phyloP scores from a whole-genome alignment of 169 alveolate species.

The Plasmodium cynomolgi region DNA sequence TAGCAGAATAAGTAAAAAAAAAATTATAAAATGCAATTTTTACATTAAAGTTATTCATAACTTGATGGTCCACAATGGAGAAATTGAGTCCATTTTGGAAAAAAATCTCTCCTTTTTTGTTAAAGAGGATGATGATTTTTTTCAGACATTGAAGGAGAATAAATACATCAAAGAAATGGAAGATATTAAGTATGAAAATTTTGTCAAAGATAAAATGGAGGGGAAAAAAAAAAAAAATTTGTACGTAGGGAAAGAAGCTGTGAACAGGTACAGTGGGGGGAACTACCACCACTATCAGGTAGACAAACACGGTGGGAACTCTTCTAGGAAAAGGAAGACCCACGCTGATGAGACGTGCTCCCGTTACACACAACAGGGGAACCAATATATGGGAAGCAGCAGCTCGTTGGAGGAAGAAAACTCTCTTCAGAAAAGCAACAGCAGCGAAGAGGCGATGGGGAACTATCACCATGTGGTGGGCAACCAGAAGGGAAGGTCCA shows the following conservation, averaged over 20 bases:
- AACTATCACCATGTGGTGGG: not conserved
- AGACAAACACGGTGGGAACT: not conserved
- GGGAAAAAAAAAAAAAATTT: not conserved
- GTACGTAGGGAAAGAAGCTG: not conserved
- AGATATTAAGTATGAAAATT: constrained; percentile 17
- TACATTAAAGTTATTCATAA: constrained; percentile 57
- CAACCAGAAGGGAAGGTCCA: not conserved
- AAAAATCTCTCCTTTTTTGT: constrained; percentile 56
- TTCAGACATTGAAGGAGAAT: constrained; percentile 4
- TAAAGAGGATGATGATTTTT: constrained; percentile 26
- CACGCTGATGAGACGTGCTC: not conserved
- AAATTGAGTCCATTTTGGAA: constrained; percentile 48
- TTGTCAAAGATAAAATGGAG: constrained; percentile 2
- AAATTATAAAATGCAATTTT: constrained; percentile 14
- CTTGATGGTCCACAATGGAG: constrained; percentile 63
- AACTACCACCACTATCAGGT: not conserved
- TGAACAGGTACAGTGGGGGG: not conserved
- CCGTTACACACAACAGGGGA: not conserved
- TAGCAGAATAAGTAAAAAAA: constrained; percentile 40
- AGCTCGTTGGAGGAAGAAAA: not conserved
- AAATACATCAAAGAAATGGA: constrained; percentile 40
- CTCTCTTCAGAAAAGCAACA: not conserved
- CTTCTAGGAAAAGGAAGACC: not conserved
- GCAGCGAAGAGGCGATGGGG: not conserved
- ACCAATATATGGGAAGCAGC: not conserved